Conservation (phyloP, 176 grass and related monocot species). For the Triticum turgidum region DNA sequence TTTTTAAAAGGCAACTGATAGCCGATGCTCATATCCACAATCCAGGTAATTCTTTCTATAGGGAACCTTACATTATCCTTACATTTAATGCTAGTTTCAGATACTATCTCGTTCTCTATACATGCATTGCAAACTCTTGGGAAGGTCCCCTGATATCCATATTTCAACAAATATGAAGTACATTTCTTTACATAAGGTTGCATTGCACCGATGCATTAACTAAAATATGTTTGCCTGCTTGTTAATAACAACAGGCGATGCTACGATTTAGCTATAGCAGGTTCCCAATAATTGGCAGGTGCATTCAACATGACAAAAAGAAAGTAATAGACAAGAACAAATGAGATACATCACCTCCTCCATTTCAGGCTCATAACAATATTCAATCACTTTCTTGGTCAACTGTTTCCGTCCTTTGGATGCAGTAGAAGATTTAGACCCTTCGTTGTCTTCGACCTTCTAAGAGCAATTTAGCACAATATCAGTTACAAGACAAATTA, state of each 20-base stretch:
- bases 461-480: slow-evolving; percentile 35
- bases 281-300: neutral
- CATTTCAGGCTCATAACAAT: slow-evolving; percentile 98
- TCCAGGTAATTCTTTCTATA: neutral
- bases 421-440: slow-evolving; percentile 62
- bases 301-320: neutral
- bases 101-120: slow-evolving; percentile 7
- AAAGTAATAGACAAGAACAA: slow-evolving; percentile 18
- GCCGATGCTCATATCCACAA: neutral
- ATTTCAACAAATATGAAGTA: slow-evolving; percentile 4
- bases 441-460: slow-evolving; percentile 64
- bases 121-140: neutral
- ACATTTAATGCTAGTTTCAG: neutral
- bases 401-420: slow-evolving; percentile 77
- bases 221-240: slow-evolving; percentile 1
- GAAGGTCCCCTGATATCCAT: neutral
- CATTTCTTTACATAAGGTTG: neutral
- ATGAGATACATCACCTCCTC: slow-evolving; percentile 71
- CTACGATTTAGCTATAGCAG: neutral
- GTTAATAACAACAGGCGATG: neutral
- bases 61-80: neutral
- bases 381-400: slow-evolving; percentile 96
- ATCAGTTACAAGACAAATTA: neutral
- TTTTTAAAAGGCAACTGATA: neutral
- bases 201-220: neutral